Evolutionary conservation across 352 stramenopile species (phyloP).

Genomic region (Elongisporangium undulatum): DNA sequence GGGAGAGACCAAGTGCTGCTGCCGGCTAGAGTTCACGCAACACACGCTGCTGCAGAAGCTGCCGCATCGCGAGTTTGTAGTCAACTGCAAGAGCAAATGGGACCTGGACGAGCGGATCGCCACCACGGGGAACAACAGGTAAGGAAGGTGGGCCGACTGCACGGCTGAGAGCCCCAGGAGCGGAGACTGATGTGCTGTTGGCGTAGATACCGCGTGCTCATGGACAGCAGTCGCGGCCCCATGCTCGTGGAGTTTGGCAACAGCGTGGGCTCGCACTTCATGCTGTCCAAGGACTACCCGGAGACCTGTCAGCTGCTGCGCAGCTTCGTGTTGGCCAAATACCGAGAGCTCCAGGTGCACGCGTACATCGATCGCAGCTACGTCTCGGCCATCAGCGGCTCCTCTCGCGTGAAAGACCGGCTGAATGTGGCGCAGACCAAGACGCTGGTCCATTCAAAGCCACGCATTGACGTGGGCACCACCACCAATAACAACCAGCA

Average conservation of each 20-base stretch:
- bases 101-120: constrained; percentile 76
- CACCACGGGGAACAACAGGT: constrained; percentile 60
- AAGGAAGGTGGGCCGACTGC: no score
- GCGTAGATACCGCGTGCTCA: constrained; percentile 50
- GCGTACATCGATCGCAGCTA: constrained; percentile 75
- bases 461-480: neutral
- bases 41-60: constrained; percentile 35
- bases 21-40: constrained; percentile 44
- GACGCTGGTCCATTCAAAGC: constrained; percentile 5
- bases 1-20: constrained; percentile 61
- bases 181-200: neutral
- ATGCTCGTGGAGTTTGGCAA: constrained; percentile 86
- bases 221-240: constrained; percentile 67
- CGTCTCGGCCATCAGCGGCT: constrained; percentile 61
- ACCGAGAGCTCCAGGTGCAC: constrained; percentile 55
- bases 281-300: constrained; percentile 45
- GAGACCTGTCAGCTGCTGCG: constrained; percentile 39
- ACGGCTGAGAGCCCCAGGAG: no score
- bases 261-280: constrained; percentile 65
- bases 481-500: constrained; percentile 2
- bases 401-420: constrained; percentile 37
- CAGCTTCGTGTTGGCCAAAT: constrained; percentile 60
- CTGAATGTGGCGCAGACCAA: constrained; percentile 48
- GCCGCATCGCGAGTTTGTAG: constrained; percentile 42
- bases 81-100: constrained; percentile 75